phyloP scores from a whole-genome alignment of 345 rosid genomes.

The Eutrema heterophyllum region DNA sequence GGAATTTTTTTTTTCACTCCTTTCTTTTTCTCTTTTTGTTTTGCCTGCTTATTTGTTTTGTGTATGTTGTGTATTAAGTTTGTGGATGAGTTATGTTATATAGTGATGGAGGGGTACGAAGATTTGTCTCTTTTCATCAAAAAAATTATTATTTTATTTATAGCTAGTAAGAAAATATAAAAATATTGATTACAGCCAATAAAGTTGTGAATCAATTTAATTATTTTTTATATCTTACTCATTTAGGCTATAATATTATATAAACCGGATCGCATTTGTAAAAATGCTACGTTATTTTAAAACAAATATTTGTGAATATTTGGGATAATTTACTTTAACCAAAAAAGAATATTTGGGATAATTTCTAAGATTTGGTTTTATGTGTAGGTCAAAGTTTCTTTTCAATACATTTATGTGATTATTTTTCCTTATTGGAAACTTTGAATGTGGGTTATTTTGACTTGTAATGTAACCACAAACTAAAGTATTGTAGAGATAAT shows the following conservation, averaged over 20 bases:
- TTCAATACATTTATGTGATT: no score
- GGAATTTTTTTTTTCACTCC: no score
- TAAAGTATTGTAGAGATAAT: no score
- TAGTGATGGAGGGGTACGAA: neutral
- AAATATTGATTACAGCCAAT: neutral
- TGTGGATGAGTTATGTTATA: slow-evolving; percentile 3
- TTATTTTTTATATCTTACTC: neutral
- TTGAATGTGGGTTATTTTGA: no score
- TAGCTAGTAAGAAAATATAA: neutral
- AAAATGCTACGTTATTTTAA: neutral
- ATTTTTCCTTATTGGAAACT: no score
- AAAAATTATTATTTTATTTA: neutral
- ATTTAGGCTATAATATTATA: neutral
- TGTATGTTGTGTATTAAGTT: neutral
- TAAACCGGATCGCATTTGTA: neutral
- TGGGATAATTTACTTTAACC: no score
- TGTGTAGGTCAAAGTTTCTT: no score
- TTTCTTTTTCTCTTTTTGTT: no score
- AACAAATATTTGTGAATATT: neutral
- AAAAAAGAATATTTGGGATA: neutral
- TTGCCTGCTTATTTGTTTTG: neutral
- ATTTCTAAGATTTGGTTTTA: neutral
- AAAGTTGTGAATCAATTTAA: neutral
- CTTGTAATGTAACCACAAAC: no score
- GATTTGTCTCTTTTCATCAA: neutral